Conservation (phyloP, 306 rosid genomes). For the Cicer arietinum region DNA sequence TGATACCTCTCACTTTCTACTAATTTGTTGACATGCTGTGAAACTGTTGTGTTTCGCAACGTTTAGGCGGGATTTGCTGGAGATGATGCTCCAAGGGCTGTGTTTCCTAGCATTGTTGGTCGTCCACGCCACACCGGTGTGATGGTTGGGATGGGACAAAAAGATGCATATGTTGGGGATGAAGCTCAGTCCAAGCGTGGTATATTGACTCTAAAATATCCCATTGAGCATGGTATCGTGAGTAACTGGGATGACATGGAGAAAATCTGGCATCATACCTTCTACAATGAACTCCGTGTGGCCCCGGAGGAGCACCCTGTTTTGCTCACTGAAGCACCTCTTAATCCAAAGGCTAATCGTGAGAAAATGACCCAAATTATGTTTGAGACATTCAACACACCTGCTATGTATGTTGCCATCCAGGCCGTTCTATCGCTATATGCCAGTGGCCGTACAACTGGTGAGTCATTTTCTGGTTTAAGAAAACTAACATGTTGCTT, state of each 20-base stretch:
- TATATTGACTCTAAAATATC: slow-evolving; percentile 81
- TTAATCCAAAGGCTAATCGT: slow-evolving; percentile 94
- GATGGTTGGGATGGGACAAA: slow-evolving; percentile 97
- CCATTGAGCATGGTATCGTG: slow-evolving; percentile 92
- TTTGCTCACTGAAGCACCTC: slow-evolving; percentile 95
- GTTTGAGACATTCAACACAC: slow-evolving; percentile 94
- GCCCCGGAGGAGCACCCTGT: slow-evolving; percentile 95
- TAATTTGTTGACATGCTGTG: not conserved
- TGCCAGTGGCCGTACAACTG: slow-evolving; percentile 94
- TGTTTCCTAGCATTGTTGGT: slow-evolving; percentile 93
- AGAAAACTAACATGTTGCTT: not conserved
- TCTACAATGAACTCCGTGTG: slow-evolving; percentile 91
- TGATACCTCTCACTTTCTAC: not conserved
- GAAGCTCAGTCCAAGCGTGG: slow-evolving; percentile 95
- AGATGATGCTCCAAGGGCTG: slow-evolving; percentile 98
- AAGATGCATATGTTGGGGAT: slow-evolving; percentile 94
- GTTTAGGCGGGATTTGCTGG: slow-evolving; percentile 95
- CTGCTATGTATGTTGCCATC: slow-evolving; percentile 92
- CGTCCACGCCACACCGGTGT: slow-evolving; percentile 96
- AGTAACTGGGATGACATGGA: slow-evolving; percentile 98
- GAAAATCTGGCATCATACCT: slow-evolving; percentile 93
- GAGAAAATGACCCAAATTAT: slow-evolving; percentile 95
- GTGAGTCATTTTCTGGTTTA: slow-evolving; percentile 54
- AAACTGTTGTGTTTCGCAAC: slow-evolving; percentile 8
- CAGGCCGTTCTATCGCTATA: slow-evolving; percentile 91